Base-by-base conservation (phyloP, 176 grass and related monocot species). In the Oryza meyeriana region DNA sequence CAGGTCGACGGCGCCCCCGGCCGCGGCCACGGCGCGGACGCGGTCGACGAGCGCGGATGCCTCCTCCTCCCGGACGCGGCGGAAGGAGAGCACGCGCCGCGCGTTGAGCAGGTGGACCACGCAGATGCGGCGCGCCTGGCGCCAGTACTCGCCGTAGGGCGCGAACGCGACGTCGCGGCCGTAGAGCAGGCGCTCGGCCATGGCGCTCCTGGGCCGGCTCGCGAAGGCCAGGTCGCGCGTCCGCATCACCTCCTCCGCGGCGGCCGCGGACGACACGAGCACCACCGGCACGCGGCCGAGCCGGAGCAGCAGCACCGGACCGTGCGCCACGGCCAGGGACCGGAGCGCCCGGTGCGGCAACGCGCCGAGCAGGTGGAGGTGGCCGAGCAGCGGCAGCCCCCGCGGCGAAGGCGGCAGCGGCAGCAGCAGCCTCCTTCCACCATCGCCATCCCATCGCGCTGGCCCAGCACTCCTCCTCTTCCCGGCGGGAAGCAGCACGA, bases 61-160 rank as follows among this genome's bases (percentile, higher is more conserved):
- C 72, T 93, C 88, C 62, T 69, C 5, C 39, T 64, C 81, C 66
- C 87, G 16, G 34, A 85, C 65, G 41, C 5, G 77, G 10, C 59
- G 61, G 79, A 84, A 87, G 26, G 87, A 83, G 0, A 24, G 40
- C n/a, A 83, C 36, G 26, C 85, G 64, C 8, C 64, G 76, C 2
- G 42, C 18, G 61, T 40, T 84, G 61, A 95, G 72, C 36, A 95
- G 65, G 82, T 95, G 87, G 12, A 63, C 1, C 5, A 64, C 84
- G 83, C 88, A 85, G 17, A 93, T 50, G 80, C 82, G 89, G 16
- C 90, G 83, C 12, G 85, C 32, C 32, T 87, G 80, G 36, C 88
- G 85, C 90, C 90, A 95, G 62, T 86, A 81, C 6, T 91, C 83
- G 22, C 90, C 88, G 77, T 90, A 87, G n/a, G 90, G 90, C 1